A percentile compares a stretch with the other conserved stretches of the same genome.
Conservation (phyloP, 768 basidiomycete genomes). For the Candolleomyces efflorescens region DNA sequence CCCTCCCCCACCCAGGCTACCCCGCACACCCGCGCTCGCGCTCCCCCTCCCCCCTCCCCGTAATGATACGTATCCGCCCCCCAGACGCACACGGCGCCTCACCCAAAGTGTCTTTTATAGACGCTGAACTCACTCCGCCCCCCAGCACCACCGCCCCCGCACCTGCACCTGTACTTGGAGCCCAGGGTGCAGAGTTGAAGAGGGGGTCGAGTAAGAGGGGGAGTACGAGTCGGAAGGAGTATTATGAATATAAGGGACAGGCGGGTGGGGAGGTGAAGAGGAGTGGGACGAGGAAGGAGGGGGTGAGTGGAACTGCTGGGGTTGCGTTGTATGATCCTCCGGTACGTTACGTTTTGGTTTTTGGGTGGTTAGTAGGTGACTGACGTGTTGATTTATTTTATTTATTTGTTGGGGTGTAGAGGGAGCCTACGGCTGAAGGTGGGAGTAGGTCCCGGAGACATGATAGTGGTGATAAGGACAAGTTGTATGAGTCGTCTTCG, state of each 20-base stretch:
- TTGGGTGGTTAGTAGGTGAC: background rate
- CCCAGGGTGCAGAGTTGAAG: background rate
- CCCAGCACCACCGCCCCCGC: too few relatives aligned
- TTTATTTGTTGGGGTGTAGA: background rate
- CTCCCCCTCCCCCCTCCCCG: constrained; percentile 1
- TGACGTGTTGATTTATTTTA: background rate
- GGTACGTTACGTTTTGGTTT: background rate
- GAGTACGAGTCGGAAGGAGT: background rate
- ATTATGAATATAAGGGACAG: background rate
- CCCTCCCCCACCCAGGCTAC: background rate
- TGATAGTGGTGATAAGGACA: background rate
- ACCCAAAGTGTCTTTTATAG: constrained; percentile 2
- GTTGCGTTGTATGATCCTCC: background rate
- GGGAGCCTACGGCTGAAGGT: background rate
- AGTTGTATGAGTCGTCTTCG: too few relatives aligned
- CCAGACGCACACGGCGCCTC: background rate
- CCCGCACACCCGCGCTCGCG: background rate
- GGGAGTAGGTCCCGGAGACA: background rate
- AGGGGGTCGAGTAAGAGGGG: background rate
- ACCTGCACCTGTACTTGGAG: too few relatives aligned
- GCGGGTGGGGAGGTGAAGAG: background rate
- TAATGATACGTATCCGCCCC: background rate
- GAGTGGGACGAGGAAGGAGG: background rate
- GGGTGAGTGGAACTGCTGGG: background rate
- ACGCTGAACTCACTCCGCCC: background rate